Evolutionary conservation across 495 filamentous ascomycete genomes (phyloP).

Genomic region (Tuber umbilicatum): DNA sequence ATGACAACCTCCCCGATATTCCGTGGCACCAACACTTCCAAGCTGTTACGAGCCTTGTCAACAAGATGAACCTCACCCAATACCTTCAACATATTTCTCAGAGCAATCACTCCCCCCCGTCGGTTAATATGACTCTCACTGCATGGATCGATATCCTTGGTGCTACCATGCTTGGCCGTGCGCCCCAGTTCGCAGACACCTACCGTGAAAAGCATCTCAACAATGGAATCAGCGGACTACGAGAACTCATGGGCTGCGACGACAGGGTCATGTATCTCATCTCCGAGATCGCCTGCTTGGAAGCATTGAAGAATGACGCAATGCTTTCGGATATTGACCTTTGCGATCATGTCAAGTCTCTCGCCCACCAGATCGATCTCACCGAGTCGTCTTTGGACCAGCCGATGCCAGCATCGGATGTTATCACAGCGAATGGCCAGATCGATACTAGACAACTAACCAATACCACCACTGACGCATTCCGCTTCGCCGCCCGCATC

Average conservation of each 20-base stretch:
- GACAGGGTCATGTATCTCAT: constrained; percentile 97
- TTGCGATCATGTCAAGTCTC: constrained; percentile 72
- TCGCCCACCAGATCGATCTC: constrained; percentile 73
- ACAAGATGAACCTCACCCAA: constrained; percentile 71
- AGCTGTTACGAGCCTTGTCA: constrained; percentile 72
- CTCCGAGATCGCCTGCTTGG: constrained; percentile 92
- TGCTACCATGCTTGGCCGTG: constrained; percentile 79
- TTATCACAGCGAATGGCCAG: constrained; percentile 53
- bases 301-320: constrained; percentile 73
- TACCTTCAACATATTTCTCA: constrained; percentile 53
- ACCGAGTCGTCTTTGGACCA: constrained; percentile 56
- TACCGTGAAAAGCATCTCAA: constrained; percentile 86
- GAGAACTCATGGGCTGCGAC: constrained; percentile 96
- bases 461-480: constrained; percentile 79
- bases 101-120: constrained; percentile 56
- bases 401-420: constrained; percentile 46
- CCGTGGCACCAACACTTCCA: constrained; percentile 97
- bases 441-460: constrained; percentile 73
- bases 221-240: constrained; percentile 64
- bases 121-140: constrained; percentile 92
- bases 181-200: constrained; percentile 80
- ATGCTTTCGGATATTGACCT: constrained; percentile 71
- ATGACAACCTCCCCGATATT: constrained; percentile 85
- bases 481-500: constrained; percentile 86
- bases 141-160: constrained; percentile 97